A percentile compares a stretch with the other conserved stretches of the same genome.
Conservation (phyloP, 2,329 filamentous ascomycete species). For the Colletotrichum kahawae region DNA sequence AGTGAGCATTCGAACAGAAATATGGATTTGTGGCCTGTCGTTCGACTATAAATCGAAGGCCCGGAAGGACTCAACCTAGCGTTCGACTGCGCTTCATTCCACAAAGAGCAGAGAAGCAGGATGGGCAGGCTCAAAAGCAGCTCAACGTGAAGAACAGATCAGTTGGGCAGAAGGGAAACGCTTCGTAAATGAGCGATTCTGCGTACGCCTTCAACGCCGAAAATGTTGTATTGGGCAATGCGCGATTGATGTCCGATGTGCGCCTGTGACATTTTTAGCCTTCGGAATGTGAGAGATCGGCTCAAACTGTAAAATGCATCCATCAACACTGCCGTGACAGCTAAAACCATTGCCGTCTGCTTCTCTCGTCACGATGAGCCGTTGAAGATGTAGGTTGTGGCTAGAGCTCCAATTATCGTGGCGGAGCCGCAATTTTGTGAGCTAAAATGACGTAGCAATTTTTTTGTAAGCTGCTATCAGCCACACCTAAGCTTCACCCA, state of each 20-base stretch:
- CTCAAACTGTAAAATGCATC: not conserved
- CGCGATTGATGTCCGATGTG: not conserved
- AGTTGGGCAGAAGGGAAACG: not conserved
- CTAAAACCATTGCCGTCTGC: not conserved
- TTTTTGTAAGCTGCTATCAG: not conserved
- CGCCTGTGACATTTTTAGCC: not conserved
- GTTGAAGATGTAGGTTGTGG: not conserved
- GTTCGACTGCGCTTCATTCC: not conserved
- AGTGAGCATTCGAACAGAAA: not conserved
- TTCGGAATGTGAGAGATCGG: not conserved
- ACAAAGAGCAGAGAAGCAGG: not conserved
- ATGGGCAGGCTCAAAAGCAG: not conserved
- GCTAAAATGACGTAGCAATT: slow-evolving; percentile 20
- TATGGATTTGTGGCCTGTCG: not conserved
- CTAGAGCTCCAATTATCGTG: slow-evolving; percentile 1
- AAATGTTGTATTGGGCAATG: not conserved
- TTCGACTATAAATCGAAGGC: not conserved
- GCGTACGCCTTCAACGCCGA: not conserved
- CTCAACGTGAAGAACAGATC: not conserved
- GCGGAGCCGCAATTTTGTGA: slow-evolving; percentile 15
- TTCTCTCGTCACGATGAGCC: not conserved
- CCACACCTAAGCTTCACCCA: slow-evolving; percentile 2
- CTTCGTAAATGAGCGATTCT: not conserved
- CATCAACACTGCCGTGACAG: not conserved
- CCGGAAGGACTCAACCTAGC: not conserved